Base-by-base conservation (phyloP, 257 asterid genomes). In the Linaria vulgaris region DNA sequence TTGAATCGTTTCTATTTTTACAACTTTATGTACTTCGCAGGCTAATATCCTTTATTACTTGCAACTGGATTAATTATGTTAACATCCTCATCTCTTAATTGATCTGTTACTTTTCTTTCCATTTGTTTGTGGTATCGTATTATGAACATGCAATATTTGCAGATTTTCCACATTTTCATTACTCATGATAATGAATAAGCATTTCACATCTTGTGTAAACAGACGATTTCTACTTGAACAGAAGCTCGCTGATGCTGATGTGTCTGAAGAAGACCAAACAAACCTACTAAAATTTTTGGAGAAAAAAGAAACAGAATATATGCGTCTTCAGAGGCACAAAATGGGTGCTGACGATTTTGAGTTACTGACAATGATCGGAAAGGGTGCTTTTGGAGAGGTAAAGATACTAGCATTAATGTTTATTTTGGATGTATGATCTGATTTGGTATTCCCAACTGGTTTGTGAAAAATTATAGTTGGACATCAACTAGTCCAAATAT, bases 311-410 rank as follows among this genome's bases (percentile, higher is more conserved):
- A 89, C 97, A 53, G 99, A 92, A 76, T 92, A 92, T 67, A 92
- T 92, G 99, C 96, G 99, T 66, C 91, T 92, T 49, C 96, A 89
- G 77, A 79, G 99, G 81, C 99, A 89, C 78, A 92, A 90, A 82
- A 92, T 87, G 95, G 95, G 95, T 43, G 90, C 79, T 54, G 98
- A 83, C 74, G 96, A 92, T 69, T 92, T 92, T 76, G 98, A 92
- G 78, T 74, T 92, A 58, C 75, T 92, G 72, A 92, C 99, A 52
- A 89, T 89, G 96, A 92, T 92, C 23, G 99, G 99, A 55, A 92
- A 92, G 77, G 97, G 99, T 68, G 99, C 99, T 67, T 92, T 92
- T 69, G 99, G 99, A 22, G 99, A 92, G 99, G 99, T 92, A 83
- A 60, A 68, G 34, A 53, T 57, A 14, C 54, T 41, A 24, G 3